Conservation (phyloP, 2,329 filamentous ascomycete species). For the Mariannaea elegans region DNA sequence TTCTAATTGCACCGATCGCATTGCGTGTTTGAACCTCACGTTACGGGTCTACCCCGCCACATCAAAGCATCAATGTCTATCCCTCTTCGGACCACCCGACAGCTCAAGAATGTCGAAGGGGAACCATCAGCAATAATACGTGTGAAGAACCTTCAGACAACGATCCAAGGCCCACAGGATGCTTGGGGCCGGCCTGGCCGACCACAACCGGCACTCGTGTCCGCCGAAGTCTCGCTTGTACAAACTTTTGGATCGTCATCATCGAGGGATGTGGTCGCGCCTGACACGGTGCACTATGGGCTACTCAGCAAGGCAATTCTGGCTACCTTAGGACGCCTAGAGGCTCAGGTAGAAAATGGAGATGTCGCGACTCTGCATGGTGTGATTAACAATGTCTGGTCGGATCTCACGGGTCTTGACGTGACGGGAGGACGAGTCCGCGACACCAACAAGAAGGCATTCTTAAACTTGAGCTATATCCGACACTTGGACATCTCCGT, state of each 20-base stretch:
- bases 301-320: constrained; percentile 73
- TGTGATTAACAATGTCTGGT: constrained; percentile 46
- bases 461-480: constrained; percentile 48
- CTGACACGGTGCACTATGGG: constrained; percentile 82
- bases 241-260: constrained; percentile 67
- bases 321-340: constrained; percentile 50
- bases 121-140: constrained; percentile 58
- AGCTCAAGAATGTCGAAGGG: constrained; percentile 38
- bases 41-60: neutral
- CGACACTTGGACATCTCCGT: constrained; percentile 62
- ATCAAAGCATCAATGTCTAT: constrained; percentile 26
- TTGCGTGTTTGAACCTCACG: neutral
- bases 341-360: neutral
- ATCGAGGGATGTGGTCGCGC: constrained; percentile 65
- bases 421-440: constrained; percentile 21
- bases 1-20: neutral
- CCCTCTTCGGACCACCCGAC: constrained; percentile 35
- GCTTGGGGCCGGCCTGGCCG: constrained; percentile 71
- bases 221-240: constrained; percentile 65
- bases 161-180: constrained; percentile 66
- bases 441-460: constrained; percentile 28
- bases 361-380: constrained; percentile 34
- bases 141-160: constrained; percentile 69
- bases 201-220: constrained; percentile 69
- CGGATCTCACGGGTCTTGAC: constrained; percentile 40